Percentiles rank a stretch among this genome's conserved stretches.
These are phyloP conservation scores for Penicillium olsonii DNA, from an alignment of 2,329 filamentous ascomycete species.

Conservation along the genomic window DNA sequence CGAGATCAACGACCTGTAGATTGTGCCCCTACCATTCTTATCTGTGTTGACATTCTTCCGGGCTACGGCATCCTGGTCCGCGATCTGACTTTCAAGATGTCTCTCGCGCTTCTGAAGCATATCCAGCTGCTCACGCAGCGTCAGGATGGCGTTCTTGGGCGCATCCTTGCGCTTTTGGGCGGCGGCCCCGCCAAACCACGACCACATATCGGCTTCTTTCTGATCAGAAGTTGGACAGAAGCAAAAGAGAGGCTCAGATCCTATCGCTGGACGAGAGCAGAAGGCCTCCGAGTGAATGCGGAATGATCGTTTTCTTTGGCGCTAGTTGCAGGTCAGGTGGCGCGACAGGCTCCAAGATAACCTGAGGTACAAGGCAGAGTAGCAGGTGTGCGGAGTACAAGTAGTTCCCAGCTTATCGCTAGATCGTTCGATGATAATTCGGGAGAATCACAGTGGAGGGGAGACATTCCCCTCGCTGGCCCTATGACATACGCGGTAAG, in stretches of 20 bases:
- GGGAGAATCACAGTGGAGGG: conserved; percentile 23
- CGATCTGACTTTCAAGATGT: conserved; percentile 87
- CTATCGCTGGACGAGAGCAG: conserved; percentile 7
- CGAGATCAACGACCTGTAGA: not conserved
- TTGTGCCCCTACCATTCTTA: conserved; percentile 76
- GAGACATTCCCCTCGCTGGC: conserved; percentile 33
- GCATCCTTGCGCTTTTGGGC: conserved; percentile 87
- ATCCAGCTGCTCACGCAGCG: conserved; percentile 82
- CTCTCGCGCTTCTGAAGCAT: conserved; percentile 97
- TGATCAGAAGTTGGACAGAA: not conserved
- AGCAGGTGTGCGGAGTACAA: not conserved
- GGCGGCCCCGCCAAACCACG: conserved; percentile 86
- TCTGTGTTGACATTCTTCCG: conserved; percentile 86
- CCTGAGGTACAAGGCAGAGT: conserved; percentile 1
- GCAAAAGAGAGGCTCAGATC: not conserved
- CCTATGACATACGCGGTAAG: conserved; percentile 41
- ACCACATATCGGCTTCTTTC: conserved; percentile 60
- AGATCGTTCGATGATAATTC: conserved; percentile 2
- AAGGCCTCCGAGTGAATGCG: conserved; percentile 9
- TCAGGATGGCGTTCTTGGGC: conserved; percentile 94
- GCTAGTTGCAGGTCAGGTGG: conserved; percentile 21
- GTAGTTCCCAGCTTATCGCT: too few relatives aligned
- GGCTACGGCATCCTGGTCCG: conserved; percentile 85
- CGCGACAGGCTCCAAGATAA: conserved; percentile 17
- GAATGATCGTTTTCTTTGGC: conserved; percentile 9